Evolutionary conservation across 169 alveolate species (phyloP).

Genomic region (Cryptosporidium viatorum): DNA sequence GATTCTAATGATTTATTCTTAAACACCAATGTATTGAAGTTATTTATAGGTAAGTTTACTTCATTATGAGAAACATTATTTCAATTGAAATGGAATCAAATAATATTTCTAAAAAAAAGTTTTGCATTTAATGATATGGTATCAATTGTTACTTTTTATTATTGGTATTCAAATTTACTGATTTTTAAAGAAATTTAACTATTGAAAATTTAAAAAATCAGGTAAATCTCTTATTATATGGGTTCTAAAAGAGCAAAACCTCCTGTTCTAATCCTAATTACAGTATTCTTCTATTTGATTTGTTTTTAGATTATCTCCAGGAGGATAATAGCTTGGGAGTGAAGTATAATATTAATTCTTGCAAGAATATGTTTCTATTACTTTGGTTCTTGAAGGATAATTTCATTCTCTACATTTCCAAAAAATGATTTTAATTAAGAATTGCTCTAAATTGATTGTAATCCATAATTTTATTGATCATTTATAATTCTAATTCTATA

Average conservation of each 20-base stretch:
- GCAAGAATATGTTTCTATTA: neutral
- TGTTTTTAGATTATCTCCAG: slow-evolving; percentile 73
- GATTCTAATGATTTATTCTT: slow-evolving; percentile 62
- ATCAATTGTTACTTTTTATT: neutral
- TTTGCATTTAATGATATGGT: too few species aligned
- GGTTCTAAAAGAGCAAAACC: neutral
- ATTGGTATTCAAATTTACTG: neutral
- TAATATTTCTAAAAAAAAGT: neutral
- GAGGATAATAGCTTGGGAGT: slow-evolving; percentile 20
- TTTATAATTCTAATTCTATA: too few species aligned
- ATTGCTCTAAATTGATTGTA: neutral
- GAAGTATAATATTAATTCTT: neutral
- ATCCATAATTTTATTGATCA: too few species aligned
- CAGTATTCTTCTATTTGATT: neutral
- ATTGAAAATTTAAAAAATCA: neutral
- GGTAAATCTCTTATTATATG: neutral
- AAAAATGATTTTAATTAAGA: neutral
- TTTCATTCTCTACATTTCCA: neutral
- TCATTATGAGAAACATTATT: neutral
- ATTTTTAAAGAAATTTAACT: too few species aligned
- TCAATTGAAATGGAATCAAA: neutral
- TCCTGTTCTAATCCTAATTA: slow-evolving; percentile 72
- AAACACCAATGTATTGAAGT: slow-evolving; percentile 2
- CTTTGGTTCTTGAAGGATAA: neutral
- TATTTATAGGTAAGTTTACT: slow-evolving; percentile 59